phyloP scores from a whole-genome alignment of 179 eudicot species.

The Sideroxylon spinosum region DNA sequence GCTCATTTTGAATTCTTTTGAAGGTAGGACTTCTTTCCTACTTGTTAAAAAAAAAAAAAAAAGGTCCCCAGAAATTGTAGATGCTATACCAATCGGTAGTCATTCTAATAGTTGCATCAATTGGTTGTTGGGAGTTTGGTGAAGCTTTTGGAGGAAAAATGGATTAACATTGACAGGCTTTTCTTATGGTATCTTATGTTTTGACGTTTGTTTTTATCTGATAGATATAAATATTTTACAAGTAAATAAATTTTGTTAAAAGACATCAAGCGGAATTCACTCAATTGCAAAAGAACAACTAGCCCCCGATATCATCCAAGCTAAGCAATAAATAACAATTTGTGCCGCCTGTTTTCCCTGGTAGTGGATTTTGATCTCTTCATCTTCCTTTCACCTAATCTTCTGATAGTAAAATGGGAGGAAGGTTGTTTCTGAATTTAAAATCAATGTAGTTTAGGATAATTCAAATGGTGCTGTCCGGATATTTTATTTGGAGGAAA shows the following conservation, averaged over 20 bases:
- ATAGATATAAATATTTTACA: too few species aligned
- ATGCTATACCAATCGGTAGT: background rate
- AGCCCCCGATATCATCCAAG: too few species aligned
- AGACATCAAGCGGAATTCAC: too few species aligned
- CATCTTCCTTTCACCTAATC: background rate
- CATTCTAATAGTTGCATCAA: background rate
- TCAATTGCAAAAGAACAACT: too few species aligned
- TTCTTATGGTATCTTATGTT: background rate
- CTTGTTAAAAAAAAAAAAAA: background rate
- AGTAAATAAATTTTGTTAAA: too few species aligned
- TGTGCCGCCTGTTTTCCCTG: background rate
- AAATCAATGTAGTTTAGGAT: background rate
- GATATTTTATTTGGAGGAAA: background rate
- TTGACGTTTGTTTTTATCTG: too few species aligned
- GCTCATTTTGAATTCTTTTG: background rate
- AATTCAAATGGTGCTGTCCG: background rate
- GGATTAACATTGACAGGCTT: background rate
- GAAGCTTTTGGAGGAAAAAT: background rate
- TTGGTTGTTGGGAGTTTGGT: background rate
- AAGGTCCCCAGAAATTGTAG: background rate
- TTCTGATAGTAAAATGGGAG: background rate
- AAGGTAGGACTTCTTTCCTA: background rate
- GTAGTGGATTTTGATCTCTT: constrained; percentile 1
- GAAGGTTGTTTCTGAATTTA: background rate
- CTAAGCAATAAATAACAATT: too few species aligned